These are phyloP conservation scores for Fusarium hostae DNA, from an alignment of 2,329 filamentous ascomycete species.

Conservation along the genomic window DNA sequence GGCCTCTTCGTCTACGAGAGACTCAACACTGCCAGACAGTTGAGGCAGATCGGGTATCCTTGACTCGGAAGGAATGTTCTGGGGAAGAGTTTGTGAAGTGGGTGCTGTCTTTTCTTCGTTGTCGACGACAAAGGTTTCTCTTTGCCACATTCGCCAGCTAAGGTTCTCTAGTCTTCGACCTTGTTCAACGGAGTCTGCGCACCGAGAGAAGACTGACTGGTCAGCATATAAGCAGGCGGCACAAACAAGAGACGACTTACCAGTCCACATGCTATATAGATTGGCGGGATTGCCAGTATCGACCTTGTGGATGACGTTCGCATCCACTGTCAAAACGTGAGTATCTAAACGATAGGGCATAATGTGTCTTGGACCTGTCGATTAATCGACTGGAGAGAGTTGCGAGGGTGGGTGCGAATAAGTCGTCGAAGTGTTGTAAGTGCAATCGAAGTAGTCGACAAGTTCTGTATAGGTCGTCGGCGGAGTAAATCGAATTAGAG, in stretches of 20 bases:
- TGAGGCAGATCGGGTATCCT: slow-evolving; percentile 70
- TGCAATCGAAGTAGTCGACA: slow-evolving; percentile 11
- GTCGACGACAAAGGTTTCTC: slow-evolving; percentile 78
- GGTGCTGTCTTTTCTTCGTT: slow-evolving; percentile 68
- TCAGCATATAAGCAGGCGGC: slow-evolving; percentile 45
- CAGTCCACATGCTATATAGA: slow-evolving; percentile 96
- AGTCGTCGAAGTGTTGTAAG: slow-evolving; percentile 11
- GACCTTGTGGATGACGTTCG: slow-evolving; percentile 91
- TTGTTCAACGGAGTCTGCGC: slow-evolving; percentile 92
- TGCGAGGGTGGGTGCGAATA: slow-evolving; percentile 19
- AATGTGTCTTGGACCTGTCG: slow-evolving; percentile 52
- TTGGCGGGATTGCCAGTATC: slow-evolving; percentile 93
- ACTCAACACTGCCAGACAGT: slow-evolving; percentile 82
- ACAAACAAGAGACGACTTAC: slow-evolving; percentile 64
- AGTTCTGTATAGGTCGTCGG: slow-evolving; percentile 29
- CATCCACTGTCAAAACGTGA: slow-evolving; percentile 90
- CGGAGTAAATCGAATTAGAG: slow-evolving; percentile 31
- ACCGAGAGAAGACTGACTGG: slow-evolving; percentile 85
- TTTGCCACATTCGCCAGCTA: slow-evolving; percentile 94
- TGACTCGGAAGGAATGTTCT: slow-evolving; percentile 58
- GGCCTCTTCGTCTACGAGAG: slow-evolving; percentile 74
- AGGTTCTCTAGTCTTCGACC: slow-evolving; percentile 93
- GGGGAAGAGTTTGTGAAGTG: slow-evolving; percentile 60
- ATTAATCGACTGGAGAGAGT: slow-evolving; percentile 48
- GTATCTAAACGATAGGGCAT: slow-evolving; percentile 90